Evolutionary conservation across 768 basidiomycete genomes (phyloP).

Genomic region (Daedaleopsis nitida): DNA sequence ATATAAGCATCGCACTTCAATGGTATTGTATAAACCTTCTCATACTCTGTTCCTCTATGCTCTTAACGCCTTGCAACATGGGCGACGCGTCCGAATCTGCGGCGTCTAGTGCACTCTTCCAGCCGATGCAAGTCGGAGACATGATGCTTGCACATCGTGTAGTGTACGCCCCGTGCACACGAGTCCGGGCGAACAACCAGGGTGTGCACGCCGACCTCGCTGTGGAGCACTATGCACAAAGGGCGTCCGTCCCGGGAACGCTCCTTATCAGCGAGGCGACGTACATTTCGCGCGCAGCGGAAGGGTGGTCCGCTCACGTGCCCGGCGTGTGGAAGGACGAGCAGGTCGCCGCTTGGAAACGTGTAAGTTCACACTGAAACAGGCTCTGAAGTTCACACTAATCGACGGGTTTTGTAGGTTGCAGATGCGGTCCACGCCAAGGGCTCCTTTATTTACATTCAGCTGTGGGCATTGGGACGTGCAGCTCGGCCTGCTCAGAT

Average conservation of each 20-base stretch:
- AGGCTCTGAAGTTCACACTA: too few relatives aligned
- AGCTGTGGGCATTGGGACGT: conserved; percentile 60
- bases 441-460: conserved; percentile 51
- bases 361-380: conserved; percentile 25
- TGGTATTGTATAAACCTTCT: too few relatives aligned
- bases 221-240: conserved; percentile 48
- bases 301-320: conserved; percentile 41
- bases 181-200: conserved; percentile 37
- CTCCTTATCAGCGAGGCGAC: conserved; percentile 59
- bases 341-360: conserved; percentile 54
- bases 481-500: conserved; percentile 37
- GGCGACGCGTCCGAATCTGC: background rate
- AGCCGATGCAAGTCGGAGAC: conserved; percentile 45
- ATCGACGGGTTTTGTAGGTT: conserved; percentile 39
- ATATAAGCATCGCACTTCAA: too few relatives aligned
- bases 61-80: background rate
- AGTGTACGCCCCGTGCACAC: conserved; percentile 53
- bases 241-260: conserved; percentile 47
- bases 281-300: conserved; percentile 48
- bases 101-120: conserved; percentile 38
- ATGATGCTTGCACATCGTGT: conserved; percentile 47
- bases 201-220: conserved; percentile 40
- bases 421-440: conserved; percentile 57
- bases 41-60: too few relatives aligned
- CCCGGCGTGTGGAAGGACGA: conserved; percentile 64